These are phyloP conservation scores for Medicago lupulina DNA, from an alignment of 306 rosid species.

Conservation along the genomic window DNA sequence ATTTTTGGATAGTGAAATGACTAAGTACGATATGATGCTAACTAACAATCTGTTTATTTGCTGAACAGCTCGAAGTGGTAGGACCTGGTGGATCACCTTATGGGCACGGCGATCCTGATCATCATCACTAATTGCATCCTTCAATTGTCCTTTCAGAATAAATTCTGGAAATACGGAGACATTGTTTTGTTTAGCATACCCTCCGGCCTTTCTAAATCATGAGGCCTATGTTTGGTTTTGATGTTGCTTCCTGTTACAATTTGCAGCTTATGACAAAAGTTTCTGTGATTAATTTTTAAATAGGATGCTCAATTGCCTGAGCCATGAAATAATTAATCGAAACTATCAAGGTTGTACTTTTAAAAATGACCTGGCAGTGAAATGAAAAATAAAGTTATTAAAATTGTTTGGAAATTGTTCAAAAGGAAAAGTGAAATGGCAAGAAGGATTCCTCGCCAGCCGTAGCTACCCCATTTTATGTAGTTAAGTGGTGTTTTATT, in stretches of 20 bases:
- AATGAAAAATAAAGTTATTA: background rate
- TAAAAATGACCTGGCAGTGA: background rate
- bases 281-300: constrained; percentile 58
- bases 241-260: constrained; percentile 31
- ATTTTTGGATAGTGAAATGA: constrained; percentile 10
- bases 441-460: background rate
- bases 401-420: background rate
- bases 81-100: constrained; percentile 95
- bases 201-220: constrained; percentile 54
- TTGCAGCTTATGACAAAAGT: constrained; percentile 50
- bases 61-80: constrained; percentile 85
- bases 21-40: constrained; percentile 24
- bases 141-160: constrained; percentile 58
- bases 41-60: constrained; percentile 13
- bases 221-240: constrained; percentile 59
- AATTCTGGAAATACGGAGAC: constrained; percentile 59
- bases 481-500: too few relatives aligned
- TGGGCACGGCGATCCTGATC: constrained; percentile 63
- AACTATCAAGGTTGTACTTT: background rate
- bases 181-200: constrained; percentile 57
- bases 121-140: constrained; percentile 63
- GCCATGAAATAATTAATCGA: constrained; percentile 57
- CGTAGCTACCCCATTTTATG: background rate
- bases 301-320: constrained; percentile 51
- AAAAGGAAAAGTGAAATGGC: background rate